These are phyloP conservation scores for Mycena pura DNA, from an alignment of 768 basidiomycete species.

Conservation along the genomic window DNA sequence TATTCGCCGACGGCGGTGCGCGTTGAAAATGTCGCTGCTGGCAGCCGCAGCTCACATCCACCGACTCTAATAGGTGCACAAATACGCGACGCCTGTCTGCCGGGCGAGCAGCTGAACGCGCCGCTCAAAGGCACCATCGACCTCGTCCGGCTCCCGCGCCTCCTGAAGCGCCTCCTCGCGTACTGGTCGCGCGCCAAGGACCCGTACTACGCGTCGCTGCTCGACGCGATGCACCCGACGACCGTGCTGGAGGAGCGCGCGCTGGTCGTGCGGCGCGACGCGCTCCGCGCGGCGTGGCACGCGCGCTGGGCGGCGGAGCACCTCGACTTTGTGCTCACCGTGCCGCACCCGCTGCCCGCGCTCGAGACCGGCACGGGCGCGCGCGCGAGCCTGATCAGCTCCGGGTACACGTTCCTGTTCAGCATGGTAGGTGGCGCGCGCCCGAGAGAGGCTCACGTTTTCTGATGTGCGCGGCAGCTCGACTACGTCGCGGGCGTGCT, in stretches of 20 bases:
- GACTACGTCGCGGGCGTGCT: conserved; percentile 66
- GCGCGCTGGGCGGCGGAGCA: conserved; percentile 53
- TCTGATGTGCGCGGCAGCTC: conserved; percentile 38
- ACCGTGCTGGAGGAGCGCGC: conserved; percentile 56
- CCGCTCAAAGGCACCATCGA: conserved; percentile 32
- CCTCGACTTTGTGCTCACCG: conserved; percentile 69
- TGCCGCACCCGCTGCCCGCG: conserved; percentile 68
- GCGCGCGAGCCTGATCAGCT: conserved; percentile 62
- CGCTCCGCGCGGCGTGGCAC: conserved; percentile 53
- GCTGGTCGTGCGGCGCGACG: conserved; percentile 53
- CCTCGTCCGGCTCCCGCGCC: conserved; percentile 23
- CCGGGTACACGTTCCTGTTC: conserved; percentile 71
- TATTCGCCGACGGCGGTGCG: conserved; percentile 64
- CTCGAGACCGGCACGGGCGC: conserved; percentile 57
- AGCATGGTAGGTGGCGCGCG: conserved; percentile 62
- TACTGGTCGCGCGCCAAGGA: conserved; percentile 41
- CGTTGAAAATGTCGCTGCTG: too few species aligned
- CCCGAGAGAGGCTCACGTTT: too few species aligned
- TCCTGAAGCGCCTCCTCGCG: conserved; percentile 39
- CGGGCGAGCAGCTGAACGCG: conserved; percentile 41
- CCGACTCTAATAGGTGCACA: conserved; percentile 47
- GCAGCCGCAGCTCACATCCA: too few species aligned
- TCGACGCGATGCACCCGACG: conserved; percentile 49
- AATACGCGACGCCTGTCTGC: conserved; percentile 42
- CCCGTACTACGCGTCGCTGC: conserved; percentile 39